A percentile compares a stretch with the other conserved stretches of the same genome.
These are phyloP conservation scores for Pogostemon cablin DNA, from an alignment of 257 asterid species.

Conservation along the genomic window DNA sequence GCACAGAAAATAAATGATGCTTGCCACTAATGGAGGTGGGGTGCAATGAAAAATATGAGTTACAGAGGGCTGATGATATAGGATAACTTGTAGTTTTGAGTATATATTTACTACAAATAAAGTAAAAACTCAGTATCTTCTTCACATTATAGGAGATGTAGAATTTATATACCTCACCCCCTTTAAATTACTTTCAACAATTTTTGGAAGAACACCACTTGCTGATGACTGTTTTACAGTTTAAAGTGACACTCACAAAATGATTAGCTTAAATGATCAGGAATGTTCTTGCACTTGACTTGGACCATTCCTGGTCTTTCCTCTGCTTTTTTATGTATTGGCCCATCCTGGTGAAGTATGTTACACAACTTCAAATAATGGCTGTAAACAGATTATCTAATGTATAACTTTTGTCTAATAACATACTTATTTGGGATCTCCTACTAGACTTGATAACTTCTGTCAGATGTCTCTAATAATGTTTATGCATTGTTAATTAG, in stretches of 20 bases:
- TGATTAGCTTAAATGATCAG: no score
- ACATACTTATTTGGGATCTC: background rate
- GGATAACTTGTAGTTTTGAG: background rate
- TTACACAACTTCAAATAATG: background rate
- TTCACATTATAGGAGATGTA: background rate
- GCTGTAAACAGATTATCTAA: background rate
- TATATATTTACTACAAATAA: background rate
- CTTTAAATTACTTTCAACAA: no score
- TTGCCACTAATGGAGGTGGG: background rate
- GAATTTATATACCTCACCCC: no score
- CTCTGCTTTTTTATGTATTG: no score
- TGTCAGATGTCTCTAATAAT: background rate
- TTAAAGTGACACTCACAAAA: no score
- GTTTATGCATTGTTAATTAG: background rate
- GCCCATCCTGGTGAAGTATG: no score
- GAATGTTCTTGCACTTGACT: no score
- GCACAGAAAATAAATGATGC: background rate
- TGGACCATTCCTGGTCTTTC: no score
- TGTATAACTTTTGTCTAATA: background rate
- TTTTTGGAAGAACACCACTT: no score
- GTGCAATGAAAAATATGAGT: constrained; percentile 1
- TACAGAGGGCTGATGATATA: background rate
- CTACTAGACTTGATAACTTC: background rate
- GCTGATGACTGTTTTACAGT: background rate
- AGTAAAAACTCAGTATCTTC: background rate